phyloP scores from a whole-genome alignment of 2,329 filamentous ascomycete genomes.

The Pyricularia sp. region DNA sequence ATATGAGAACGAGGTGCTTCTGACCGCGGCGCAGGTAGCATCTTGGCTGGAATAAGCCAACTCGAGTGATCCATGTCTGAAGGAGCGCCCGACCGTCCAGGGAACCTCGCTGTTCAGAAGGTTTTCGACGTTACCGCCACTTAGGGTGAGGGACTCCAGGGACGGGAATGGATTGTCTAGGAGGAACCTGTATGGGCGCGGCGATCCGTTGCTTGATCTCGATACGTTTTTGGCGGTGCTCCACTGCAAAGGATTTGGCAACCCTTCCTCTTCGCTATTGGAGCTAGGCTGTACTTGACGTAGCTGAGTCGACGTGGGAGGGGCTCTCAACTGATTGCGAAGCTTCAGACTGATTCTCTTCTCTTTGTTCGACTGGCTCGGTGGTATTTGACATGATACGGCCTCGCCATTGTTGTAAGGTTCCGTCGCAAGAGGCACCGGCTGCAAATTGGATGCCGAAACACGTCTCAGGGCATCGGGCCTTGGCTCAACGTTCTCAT shows the following conservation, averaged over 20 bases:
- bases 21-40: constrained; percentile 3
- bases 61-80: not conserved
- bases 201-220: not conserved
- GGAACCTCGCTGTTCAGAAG: not conserved
- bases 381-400: not conserved
- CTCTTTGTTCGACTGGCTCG: not conserved
- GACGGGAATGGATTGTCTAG: constrained; percentile 2
- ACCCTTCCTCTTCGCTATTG: not conserved
- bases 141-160: constrained; percentile 4
- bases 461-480: not conserved
- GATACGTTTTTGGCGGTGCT: not conserved
- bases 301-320: not conserved
- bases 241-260: not conserved
- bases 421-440: not conserved
- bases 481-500: constrained; percentile 1
- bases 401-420: not conserved
- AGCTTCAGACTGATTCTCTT: not conserved
- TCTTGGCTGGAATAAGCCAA: not conserved
- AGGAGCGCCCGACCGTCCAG: constrained; percentile 1
- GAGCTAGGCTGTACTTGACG: not conserved
- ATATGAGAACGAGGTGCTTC: constrained; percentile 14
- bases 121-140: not conserved
- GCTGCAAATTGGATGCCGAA: not conserved
- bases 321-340: not conserved
- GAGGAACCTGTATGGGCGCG: constrained; percentile 1